Base-by-base conservation (phyloP, 2,329 filamentous ascomycete species). In the Juglanconis sp. region DNA sequence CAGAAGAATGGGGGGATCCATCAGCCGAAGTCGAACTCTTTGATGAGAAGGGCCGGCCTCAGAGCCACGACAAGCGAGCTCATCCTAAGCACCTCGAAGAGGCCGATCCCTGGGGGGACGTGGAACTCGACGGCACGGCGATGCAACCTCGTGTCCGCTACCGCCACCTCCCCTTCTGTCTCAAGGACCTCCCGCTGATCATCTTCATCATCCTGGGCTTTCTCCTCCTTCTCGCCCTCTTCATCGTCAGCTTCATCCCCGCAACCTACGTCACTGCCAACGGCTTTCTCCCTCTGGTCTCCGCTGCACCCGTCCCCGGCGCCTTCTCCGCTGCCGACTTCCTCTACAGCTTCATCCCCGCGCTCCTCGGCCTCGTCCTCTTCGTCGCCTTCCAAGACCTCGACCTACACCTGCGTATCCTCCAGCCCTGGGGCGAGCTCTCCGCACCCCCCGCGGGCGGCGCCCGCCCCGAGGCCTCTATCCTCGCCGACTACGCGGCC, bases 301-400 rank as follows among this genome's bases (percentile, higher is more conserved):
- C 80, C 9, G 86, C 88, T 0, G 77, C 79, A 3, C 85, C 91
- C 1, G 77, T 82, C 3, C 68, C 74, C 0, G 78, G 78, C 32
- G 90, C 89, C 17, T 97, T 96, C 73, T 96, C 91, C 1, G 80
- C 90, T 0, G 91, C 92, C 53, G 92, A 96, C 73, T 97, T 97
- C 75, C 76, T 96, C 54, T 97, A 92, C 77, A 86, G 84, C 63
- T 92, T 93, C 73, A 59, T 93, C 30, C 90, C 90, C 0, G 84
- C 87, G 3, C 66, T 89, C 0, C 70, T 92, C 34, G 90, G 87
- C 4, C 84, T 87, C 68, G 65, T 89, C 15, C 75, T 91, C 53
- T 90, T 88, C 70, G 80, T 92, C 50, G 72, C 82, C 54, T 87
- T 91, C 71, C 83, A 89, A 63, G 81, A 83, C 36, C 74, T 92